Evolutionary conservation across 208 protist species (phyloP).

Genomic region (Trypanosoma vivax): DNA sequence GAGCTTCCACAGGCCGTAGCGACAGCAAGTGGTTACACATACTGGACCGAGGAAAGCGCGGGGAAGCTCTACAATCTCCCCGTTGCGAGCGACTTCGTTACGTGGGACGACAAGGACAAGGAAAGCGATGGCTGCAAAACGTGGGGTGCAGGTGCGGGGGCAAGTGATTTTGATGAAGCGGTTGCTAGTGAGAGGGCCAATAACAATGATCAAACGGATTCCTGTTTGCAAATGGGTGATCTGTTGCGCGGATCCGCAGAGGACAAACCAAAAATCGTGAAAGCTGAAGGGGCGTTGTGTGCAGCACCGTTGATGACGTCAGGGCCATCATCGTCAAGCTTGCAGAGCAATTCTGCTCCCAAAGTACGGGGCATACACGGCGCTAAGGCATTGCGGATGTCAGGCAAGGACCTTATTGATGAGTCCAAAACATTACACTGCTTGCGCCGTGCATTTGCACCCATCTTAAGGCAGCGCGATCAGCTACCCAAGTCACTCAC

Average conservation of each 20-base stretch:
- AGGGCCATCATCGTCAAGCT: not conserved
- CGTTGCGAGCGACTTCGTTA: conserved; percentile 16
- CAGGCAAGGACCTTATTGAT: conserved; percentile 43
- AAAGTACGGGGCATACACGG: conserved; percentile 3
- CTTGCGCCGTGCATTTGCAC: conserved; percentile 63
- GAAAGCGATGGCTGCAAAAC: not conserved
- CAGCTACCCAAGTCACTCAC: conserved; percentile 45
- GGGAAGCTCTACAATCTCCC: conserved; percentile 34
- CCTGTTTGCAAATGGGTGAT: no score
- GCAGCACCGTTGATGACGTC: not conserved
- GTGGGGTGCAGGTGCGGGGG: no score
- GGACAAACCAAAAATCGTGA: no score
- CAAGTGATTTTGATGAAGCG: no score
- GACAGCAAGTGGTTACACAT: conserved; percentile 24
- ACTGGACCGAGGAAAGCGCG: conserved; percentile 51
- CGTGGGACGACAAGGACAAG: not conserved
- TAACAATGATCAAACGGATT: no score
- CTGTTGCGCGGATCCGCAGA: no score
- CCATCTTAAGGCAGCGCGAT: conserved; percentile 32
- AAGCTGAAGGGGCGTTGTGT: no score
- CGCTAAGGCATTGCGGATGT: conserved; percentile 31
- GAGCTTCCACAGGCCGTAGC: conserved; percentile 18
- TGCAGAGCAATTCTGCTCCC: not conserved
- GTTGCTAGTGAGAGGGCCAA: no score
- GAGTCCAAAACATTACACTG: conserved; percentile 36